Evolutionary conservation across 257 asterid species (phyloP).

Genomic region (Penstemon barbatus): DNA sequence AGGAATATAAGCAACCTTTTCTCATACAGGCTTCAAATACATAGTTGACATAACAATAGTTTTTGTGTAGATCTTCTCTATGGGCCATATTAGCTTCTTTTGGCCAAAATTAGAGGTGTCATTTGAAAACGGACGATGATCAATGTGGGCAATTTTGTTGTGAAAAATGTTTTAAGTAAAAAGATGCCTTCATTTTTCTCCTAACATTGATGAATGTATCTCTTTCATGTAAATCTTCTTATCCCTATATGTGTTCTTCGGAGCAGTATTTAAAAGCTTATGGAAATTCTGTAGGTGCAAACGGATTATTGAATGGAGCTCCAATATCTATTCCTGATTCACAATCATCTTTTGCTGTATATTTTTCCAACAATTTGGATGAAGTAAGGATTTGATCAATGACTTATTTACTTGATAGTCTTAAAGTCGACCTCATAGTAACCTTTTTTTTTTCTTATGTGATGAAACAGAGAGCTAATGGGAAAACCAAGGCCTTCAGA

Average conservation of each 20-base stretch:
- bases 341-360: conserved; percentile 38
- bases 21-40: conserved; percentile 2
- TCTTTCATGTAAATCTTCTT: not conserved
- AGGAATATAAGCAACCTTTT: conserved; percentile 14
- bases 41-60: conserved; percentile 1
- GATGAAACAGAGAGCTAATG: conserved; percentile 39
- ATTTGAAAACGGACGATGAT: conserved; percentile 5
- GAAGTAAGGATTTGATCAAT: conserved; percentile 36
- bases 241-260: conserved; percentile 16
- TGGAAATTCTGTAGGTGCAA: conserved; percentile 41
- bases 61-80: conserved; percentile 10
- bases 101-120: not conserved
- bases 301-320: conserved; percentile 38
- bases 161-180: not conserved
- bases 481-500: conserved; percentile 33
- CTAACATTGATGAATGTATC: conserved; percentile 13
- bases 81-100: not conserved
- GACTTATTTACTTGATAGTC: conserved; percentile 27
- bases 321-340: conserved; percentile 33
- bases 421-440: conserved; percentile 29
- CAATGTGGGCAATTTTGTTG: conserved; percentile 4
- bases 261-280: conserved; percentile 21
- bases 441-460: conserved; percentile 26
- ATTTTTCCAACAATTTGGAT: conserved; percentile 43
- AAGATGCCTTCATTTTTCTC: not conserved